Percentiles rank a stretch among this genome's conserved stretches.
These are phyloP conservation scores for Cichorium intybus DNA, from an alignment of 140 eudicot species.

Conservation along the genomic window DNA sequence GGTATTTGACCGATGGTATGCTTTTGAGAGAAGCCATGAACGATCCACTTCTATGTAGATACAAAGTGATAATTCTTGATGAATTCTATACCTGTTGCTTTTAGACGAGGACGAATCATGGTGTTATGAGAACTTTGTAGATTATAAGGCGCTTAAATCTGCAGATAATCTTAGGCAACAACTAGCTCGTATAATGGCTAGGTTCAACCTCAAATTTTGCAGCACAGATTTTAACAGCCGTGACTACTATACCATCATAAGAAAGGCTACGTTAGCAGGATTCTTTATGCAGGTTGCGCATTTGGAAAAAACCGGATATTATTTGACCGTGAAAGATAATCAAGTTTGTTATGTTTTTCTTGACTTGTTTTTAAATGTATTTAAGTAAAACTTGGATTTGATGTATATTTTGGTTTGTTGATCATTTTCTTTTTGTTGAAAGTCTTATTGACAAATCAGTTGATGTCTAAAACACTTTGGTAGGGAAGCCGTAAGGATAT, in stretches of 20 bases:
- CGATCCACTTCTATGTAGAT: slow-evolving; percentile 85
- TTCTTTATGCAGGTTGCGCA: too few species aligned
- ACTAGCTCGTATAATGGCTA: slow-evolving; percentile 78
- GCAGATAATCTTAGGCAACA: slow-evolving; percentile 94
- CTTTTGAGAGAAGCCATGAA: slow-evolving; percentile 96
- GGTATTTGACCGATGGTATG: slow-evolving; percentile 96
- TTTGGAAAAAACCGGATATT: slow-evolving; percentile 88
- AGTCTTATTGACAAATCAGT: too few species aligned
- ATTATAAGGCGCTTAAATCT: slow-evolving; percentile 73
- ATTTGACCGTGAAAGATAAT: slow-evolving; percentile 88
- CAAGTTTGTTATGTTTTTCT: slow-evolving; percentile 44
- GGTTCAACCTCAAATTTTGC: slow-evolving; percentile 70
- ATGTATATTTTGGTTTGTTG: background rate
- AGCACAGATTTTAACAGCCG: too few species aligned
- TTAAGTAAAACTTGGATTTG: too few species aligned
- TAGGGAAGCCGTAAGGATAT: too few species aligned
- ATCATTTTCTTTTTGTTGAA: too few species aligned
- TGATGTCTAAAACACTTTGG: too few species aligned
- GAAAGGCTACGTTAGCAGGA: too few species aligned
- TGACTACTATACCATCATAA: too few species aligned
- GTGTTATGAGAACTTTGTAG: slow-evolving; percentile 93
- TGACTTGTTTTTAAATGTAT: too few species aligned
- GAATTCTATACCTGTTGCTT: slow-evolving; percentile 95
- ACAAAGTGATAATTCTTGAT: slow-evolving; percentile 87
- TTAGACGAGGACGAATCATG: slow-evolving; percentile 98